phyloP scores from a whole-genome alignment of 805 yeast genomes.

The Scheffersomyces amazonensis region DNA sequence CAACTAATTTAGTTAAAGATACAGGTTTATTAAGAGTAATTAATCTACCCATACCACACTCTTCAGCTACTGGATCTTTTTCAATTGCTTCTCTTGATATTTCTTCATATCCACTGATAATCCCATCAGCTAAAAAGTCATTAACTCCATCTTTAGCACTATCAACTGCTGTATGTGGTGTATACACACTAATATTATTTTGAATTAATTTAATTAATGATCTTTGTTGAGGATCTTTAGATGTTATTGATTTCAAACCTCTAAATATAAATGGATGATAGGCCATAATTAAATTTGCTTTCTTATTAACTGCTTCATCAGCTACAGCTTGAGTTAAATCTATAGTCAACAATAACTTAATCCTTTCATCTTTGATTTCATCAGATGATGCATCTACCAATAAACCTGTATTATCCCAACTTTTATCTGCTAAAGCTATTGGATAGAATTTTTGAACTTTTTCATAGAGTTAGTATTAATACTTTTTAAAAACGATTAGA shows the following conservation, averaged over 20 bases:
- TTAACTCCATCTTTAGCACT: constrained; percentile 92
- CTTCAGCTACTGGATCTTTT: constrained; percentile 41
- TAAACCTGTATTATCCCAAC: constrained; percentile 97
- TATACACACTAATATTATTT: constrained; percentile 82
- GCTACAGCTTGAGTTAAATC: constrained; percentile 84
- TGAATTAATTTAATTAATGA: constrained; percentile 71
- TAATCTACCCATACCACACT: constrained; percentile 81
- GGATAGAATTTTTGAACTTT: constrained; percentile 79
- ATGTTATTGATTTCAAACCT: constrained; percentile 72
- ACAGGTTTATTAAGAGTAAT: constrained; percentile 47
- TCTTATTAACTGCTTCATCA: constrained; percentile 68
- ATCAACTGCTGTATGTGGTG: constrained; percentile 96
- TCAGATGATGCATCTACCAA: constrained; percentile 63
- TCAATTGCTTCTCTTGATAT: constrained; percentile 36
- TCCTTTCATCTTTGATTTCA: constrained; percentile 11
- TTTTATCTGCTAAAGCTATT: constrained; percentile 68
- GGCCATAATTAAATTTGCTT: constrained; percentile 65
- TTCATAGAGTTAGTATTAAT: constrained; percentile 14
- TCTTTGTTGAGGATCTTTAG: constrained; percentile 71
- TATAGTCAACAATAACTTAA: constrained; percentile 61
- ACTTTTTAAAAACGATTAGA: no score
- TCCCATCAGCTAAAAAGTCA: constrained; percentile 78
- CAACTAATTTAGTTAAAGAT: constrained; percentile 43
- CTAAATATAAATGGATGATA: constrained; percentile 92
- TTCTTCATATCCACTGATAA: constrained; percentile 29